phyloP scores from a whole-genome alignment of 129 eudicot species.

The Gnaphalium uliginosum region DNA sequence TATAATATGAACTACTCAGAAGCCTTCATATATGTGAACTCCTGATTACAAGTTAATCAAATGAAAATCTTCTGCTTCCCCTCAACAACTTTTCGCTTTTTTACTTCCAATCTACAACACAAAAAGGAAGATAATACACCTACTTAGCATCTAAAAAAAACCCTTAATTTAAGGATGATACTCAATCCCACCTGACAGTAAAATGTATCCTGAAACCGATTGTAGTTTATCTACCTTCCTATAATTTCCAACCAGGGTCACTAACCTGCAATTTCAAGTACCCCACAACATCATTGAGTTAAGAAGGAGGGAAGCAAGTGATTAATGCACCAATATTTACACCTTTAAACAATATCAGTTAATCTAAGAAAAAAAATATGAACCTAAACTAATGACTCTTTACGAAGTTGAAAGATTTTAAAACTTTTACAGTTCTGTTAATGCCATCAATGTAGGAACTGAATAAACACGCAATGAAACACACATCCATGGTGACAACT shows the following conservation, averaged over 20 bases:
- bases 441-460: background rate
- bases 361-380: too few species aligned
- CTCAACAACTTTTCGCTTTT: conserved; percentile 3
- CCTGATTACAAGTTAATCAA: background rate
- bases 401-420: background rate
- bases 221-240: background rate
- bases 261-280: conserved; percentile 4
- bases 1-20: conserved; percentile 22
- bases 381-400: background rate
- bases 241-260: conserved; percentile 6
- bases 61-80: background rate
- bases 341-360: background rate
- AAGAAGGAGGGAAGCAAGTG: background rate
- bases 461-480: background rate
- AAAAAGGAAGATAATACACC: background rate
- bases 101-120: conserved; percentile 25
- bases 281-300: background rate
- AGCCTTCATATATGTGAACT: background rate
- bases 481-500: background rate
- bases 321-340: background rate
- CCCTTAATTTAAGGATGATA: background rate
- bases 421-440: background rate
- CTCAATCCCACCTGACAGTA: background rate
- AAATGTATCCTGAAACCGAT: background rate
- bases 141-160: background rate